Base-by-base conservation (phyloP, 148 eudicot genomes). In the Mesembryanthemum crystallinum region DNA sequence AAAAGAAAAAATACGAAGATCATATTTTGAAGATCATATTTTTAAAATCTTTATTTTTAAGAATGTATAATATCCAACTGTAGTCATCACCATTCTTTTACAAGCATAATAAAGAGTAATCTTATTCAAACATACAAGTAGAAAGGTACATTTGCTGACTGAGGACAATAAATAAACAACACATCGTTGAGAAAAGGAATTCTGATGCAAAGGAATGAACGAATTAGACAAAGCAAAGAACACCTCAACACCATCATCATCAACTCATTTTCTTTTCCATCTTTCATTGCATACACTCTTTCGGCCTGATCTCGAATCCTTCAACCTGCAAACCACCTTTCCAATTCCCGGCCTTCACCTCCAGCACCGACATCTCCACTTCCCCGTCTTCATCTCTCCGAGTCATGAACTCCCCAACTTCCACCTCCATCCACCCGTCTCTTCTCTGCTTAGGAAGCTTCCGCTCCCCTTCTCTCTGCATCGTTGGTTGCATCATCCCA, bases 401-500 rank as follows among this genome's bases (percentile, higher is more conserved):
- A 20, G 72, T 80, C 10, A 73, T 51, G 42, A 79, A 86, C 51
- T 85, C 87, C 1, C 93, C 95, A 45, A 90, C 69, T 74, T 90
- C 80, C 6, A 86, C 30, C 76, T 92, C 97, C 66, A 82, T 45
- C 97, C 97, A 92, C 43, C 88, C 90, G 42, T 92, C 95, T 14
- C 42, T 43, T 73, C 97, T 86, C 68, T 0, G 32, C 75, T 66
- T 83, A 0, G 92, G 89, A 17, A 73, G 67, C 47, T 64, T 52
- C 1, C 49, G 60, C 10, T 74, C 77, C 10, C 54, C 52, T 10
- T 69, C 77, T 21, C n/a, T 43, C 35, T 67, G 12, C 15, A 12
- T 0, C 17, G 73, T 3, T 1, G 61, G 67, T 52, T 39, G 75
- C 11, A 55, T 21, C 73, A 78, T 45, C 9, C 61, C n/a, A 43